A percentile compares a stretch with the other conserved stretches of the same genome.
Evolutionary conservation across 495 filamentous ascomycete species (phyloP).

Genomic region (Aspergillus conjunctus): DNA sequence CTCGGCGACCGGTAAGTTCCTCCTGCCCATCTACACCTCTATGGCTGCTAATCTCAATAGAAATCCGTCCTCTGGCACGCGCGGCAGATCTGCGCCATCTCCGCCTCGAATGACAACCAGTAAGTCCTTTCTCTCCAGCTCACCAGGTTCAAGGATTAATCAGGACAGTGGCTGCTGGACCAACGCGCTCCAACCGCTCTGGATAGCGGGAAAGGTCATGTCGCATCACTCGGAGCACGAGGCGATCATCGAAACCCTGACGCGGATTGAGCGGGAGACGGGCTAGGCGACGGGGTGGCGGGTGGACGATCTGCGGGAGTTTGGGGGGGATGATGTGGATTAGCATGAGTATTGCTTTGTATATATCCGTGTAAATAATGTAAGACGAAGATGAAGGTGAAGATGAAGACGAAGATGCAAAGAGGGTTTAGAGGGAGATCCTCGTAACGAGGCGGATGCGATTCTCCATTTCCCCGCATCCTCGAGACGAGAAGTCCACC

Average conservation of each 20-base stretch:
- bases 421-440: no score
- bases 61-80: slow-evolving; percentile 50
- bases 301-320: slow-evolving; percentile 44
- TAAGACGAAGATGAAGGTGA: no score
- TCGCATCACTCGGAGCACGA: slow-evolving; percentile 48
- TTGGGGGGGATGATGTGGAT: slow-evolving; percentile 40
- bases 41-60: slow-evolving; percentile 12
- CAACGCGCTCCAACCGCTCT: slow-evolving; percentile 51
- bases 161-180: slow-evolving; percentile 45
- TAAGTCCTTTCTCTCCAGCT: no score
- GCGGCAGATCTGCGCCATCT: slow-evolving; percentile 49
- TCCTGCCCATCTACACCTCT: background rate
- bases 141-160: no score
- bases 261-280: slow-evolving; percentile 43
- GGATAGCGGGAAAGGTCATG: slow-evolving; percentile 48
- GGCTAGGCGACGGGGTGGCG: slow-evolving; percentile 50
- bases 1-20: slow-evolving; percentile 28
- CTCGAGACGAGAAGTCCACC: no score
- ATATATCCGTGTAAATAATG: background rate
- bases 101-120: slow-evolving; percentile 40
- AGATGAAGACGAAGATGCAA: no score
- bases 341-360: background rate
- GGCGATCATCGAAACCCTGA: slow-evolving; percentile 41
- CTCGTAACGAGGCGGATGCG: no score
- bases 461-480: no score